phyloP scores from a whole-genome alignment of 2,329 filamentous ascomycete species.

The Cytospora schulzeri region DNA sequence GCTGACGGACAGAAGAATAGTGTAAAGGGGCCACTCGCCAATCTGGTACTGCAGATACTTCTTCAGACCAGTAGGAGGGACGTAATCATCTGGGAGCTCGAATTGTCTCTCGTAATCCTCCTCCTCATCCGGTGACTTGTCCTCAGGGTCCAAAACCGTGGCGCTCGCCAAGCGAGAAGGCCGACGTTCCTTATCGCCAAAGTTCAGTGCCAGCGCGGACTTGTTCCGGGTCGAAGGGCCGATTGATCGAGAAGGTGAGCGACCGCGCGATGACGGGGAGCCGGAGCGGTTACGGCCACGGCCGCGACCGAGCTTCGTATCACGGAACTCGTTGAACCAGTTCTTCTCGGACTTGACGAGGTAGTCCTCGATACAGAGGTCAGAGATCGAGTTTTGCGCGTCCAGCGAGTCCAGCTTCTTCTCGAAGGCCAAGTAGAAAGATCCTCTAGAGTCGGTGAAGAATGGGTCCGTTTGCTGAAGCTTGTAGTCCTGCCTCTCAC shows the following conservation, averaged over 20 bases:
- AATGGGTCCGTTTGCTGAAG: conserved; percentile 68
- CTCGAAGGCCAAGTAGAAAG: conserved; percentile 62
- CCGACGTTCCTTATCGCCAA: conserved; percentile 10
- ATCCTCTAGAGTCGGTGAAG: conserved; percentile 65
- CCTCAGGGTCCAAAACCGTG: conserved; percentile 14
- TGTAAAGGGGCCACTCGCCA: conserved; percentile 63
- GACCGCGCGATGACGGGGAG: conserved; percentile 24
- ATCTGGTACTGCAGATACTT: conserved; percentile 46
- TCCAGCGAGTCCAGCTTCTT: conserved; percentile 55
- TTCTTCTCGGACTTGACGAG: conserved; percentile 67
- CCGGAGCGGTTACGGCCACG: conserved; percentile 4
- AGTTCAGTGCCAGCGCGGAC: conserved; percentile 31
- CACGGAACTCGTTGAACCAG: conserved; percentile 63
- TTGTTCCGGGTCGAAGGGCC: conserved; percentile 39
- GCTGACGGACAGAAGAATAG: conserved; percentile 59
- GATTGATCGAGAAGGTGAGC: conserved; percentile 36
- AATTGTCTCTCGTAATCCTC: conserved; percentile 25
- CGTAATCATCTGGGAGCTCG: conserved; percentile 42
- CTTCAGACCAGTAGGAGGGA: conserved; percentile 58
- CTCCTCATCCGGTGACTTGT: conserved; percentile 29
- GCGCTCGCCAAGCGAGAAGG: conserved; percentile 16
- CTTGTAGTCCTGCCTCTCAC: conserved; percentile 62
- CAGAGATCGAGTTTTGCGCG: conserved; percentile 58
- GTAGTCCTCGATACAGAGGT: conserved; percentile 67
- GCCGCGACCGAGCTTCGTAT: conserved; percentile 56